These are phyloP conservation scores for Gossypium sturtianum DNA, from an alignment of 345 rosid species.

Conservation along the genomic window DNA sequence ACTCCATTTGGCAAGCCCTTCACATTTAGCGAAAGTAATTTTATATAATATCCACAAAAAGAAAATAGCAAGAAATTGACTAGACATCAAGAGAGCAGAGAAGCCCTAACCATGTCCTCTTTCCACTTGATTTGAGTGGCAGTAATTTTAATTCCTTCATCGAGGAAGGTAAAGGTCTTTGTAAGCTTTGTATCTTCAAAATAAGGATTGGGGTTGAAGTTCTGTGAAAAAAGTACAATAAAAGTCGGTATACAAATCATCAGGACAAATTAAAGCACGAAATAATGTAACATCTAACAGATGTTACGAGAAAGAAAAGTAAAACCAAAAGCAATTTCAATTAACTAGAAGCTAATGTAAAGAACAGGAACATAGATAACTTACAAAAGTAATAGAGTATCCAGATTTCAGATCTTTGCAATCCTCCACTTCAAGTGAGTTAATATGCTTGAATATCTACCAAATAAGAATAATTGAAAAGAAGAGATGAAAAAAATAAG, in stretches of 20 bases:
- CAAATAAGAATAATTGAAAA: background rate
- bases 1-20: constrained; percentile 84
- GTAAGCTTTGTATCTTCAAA: constrained; percentile 52
- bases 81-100: background rate
- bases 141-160: background rate
- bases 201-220: constrained; percentile 69
- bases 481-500: background rate
- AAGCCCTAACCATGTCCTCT: constrained; percentile 32
- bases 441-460: background rate
- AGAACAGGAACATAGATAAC: background rate
- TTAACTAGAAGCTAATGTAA: background rate
- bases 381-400: background rate
- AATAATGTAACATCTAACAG: background rate
- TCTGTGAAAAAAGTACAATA: constrained; percentile 26
- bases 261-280: background rate
- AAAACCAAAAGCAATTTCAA: background rate
- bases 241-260: background rate
- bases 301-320: no score
- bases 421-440: background rate
- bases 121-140: constrained; percentile 42
- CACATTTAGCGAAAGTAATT: constrained; percentile 19
- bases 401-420: background rate
- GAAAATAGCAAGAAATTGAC: background rate
- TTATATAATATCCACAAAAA: constrained; percentile 5
- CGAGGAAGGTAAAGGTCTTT: background rate